These are phyloP conservation scores for Vachellia pachyceras DNA, from an alignment of 306 rosid species.

Conservation along the genomic window DNA sequence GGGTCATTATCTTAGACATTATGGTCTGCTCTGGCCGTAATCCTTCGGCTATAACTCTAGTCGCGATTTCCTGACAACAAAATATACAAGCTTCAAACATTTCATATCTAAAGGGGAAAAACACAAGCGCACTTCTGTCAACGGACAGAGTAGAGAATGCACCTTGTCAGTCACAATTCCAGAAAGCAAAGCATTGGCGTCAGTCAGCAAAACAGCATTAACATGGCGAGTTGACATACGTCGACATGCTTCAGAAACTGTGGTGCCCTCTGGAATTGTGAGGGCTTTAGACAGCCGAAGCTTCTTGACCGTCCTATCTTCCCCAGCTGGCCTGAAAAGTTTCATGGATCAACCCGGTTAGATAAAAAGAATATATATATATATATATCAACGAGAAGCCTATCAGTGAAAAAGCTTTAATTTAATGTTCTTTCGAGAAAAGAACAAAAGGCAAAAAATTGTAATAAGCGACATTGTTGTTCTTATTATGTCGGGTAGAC, in stretches of 20 bases:
- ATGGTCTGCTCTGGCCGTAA: conserved; percentile 85
- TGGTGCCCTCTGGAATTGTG: conserved; percentile 87
- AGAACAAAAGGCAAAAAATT: background rate
- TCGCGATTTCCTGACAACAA: conserved; percentile 70
- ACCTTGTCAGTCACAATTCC: conserved; percentile 98
- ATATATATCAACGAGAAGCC: conserved; percentile 12
- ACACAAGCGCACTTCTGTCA: background rate
- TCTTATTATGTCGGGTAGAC: background rate
- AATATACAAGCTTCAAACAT: conserved; percentile 39
- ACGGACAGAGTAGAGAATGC: background rate
- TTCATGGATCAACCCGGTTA: conserved; percentile 9
- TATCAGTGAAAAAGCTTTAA: conserved; percentile 12
- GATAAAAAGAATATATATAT: background rate
- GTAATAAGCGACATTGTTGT: background rate
- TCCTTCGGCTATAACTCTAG: conserved; percentile 91
- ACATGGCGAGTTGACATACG: conserved; percentile 96
- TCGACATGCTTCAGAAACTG: conserved; percentile 91
- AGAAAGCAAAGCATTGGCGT: conserved; percentile 86
- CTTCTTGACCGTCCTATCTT: conserved; percentile 93
- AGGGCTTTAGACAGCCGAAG: conserved; percentile 86
- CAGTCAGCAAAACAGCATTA: conserved; percentile 82
- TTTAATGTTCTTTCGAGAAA: background rate
- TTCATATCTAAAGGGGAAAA: background rate
- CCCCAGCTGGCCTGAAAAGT: conserved; percentile 56
- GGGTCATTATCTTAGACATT: conserved; percentile 87